Evolutionary conservation across 1,284 basidiomycete genomes (phyloP).

Genomic region (Paramarasmius palmivorus): DNA sequence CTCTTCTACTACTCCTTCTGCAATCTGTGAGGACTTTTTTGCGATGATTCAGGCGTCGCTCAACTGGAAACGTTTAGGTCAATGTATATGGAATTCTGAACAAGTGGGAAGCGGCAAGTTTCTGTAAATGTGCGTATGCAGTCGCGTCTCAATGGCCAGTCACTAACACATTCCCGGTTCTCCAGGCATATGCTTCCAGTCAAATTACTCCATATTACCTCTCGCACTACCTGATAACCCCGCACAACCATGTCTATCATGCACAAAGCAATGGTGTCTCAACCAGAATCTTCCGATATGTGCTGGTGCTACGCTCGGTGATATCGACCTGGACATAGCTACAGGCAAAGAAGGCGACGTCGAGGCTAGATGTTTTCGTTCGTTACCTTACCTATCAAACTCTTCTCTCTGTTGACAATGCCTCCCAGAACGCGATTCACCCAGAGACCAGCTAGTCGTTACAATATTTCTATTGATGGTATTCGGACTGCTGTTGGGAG

Average conservation of each 20-base stretch:
- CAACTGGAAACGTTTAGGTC: neutral
- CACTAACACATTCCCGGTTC: constrained; percentile 9
- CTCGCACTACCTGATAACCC: constrained; percentile 82
- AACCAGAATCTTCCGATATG: constrained; percentile 91
- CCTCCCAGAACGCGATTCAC: constrained; percentile 13
- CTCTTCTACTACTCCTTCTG: constrained; percentile 10
- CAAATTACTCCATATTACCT: constrained; percentile 86
- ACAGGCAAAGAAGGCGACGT: constrained; percentile 97
- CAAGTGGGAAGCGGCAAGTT: constrained; percentile 83
- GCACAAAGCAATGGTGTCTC: constrained; percentile 94
- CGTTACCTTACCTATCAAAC: constrained; percentile 33
- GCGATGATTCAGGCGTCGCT: constrained; percentile 10
- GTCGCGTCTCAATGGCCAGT: constrained; percentile 8
- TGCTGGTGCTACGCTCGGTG: constrained; percentile 79
- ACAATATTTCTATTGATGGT: constrained; percentile 87
- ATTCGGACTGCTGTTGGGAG: constrained; percentile 79
- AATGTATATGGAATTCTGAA: constrained; percentile 42
- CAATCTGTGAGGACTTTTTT: constrained; percentile 23
- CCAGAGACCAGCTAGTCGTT: constrained; percentile 51
- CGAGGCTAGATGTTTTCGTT: constrained; percentile 94
- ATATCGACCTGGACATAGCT: constrained; percentile 87
- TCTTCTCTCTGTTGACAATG: neutral
- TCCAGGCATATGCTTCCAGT: constrained; percentile 86
- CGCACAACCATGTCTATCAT: constrained; percentile 86
- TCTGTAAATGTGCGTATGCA: constrained; percentile 77